Evolutionary conservation across 2,329 filamentous ascomycete species (phyloP).

Genomic region (Harringtonia lauricola): DNA sequence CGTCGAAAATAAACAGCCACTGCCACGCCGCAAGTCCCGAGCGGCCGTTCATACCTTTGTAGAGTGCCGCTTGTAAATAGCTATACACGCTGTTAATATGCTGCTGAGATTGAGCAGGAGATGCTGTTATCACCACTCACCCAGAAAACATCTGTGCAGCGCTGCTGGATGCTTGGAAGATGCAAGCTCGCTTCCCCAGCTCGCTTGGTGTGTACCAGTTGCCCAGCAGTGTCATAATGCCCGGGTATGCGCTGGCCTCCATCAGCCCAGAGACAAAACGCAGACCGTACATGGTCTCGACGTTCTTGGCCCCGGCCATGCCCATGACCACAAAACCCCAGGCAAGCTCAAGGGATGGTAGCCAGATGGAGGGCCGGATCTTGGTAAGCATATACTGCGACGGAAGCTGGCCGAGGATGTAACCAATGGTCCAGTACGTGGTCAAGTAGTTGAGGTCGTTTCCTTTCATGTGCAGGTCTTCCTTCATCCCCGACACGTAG

Average conservation of each 20-base stretch:
- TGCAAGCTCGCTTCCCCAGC: slow-evolving; percentile 38
- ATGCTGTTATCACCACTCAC: too few species aligned
- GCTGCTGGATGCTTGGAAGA: slow-evolving; percentile 37
- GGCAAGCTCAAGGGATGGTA: slow-evolving; percentile 26
- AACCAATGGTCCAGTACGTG: slow-evolving; percentile 23
- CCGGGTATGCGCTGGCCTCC: slow-evolving; percentile 28
- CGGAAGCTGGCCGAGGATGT: slow-evolving; percentile 26
- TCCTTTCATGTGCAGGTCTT: slow-evolving; percentile 26
- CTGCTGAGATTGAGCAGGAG: too few species aligned
- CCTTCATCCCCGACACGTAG: slow-evolving; percentile 35
- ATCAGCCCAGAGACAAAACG: slow-evolving; percentile 32
- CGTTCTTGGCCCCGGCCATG: slow-evolving; percentile 19
- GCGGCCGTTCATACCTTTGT: slow-evolving; percentile 22
- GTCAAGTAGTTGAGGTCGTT: slow-evolving; percentile 27
- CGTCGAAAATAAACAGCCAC: slow-evolving; percentile 48
- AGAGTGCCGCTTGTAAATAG: slow-evolving; percentile 42
- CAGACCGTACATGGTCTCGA: slow-evolving; percentile 26
- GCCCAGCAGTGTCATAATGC: slow-evolving; percentile 31
- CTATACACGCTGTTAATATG: too few species aligned
- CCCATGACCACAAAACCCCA: slow-evolving; percentile 25
- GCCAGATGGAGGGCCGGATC: slow-evolving; percentile 29
- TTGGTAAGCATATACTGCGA: slow-evolving; percentile 27
- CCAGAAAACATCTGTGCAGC: slow-evolving; percentile 46
- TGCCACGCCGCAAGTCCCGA: slow-evolving; percentile 39
- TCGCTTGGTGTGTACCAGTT: slow-evolving; percentile 32